phyloP scores from a whole-genome alignment of 2,329 filamentous ascomycete genomes.

The Endothia cerciana region DNA sequence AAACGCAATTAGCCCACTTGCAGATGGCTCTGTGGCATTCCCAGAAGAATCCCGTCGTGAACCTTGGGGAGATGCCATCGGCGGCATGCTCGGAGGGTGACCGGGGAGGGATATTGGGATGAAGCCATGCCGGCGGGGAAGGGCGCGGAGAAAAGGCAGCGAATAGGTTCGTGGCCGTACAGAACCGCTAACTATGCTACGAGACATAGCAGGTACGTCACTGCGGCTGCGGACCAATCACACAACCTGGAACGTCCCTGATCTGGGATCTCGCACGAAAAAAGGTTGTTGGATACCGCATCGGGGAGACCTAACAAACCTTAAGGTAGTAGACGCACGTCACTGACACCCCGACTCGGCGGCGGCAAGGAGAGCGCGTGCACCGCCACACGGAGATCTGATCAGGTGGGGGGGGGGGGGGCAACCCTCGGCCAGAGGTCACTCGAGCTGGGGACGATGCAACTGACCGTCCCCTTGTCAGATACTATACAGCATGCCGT shows the following conservation, averaged over 20 bases:
- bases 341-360: neutral
- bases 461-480: slow-evolving; percentile 9
- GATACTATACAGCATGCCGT: too few relatives aligned
- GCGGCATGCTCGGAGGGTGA: too few relatives aligned
- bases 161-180: slow-evolving; percentile 8
- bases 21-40: too few relatives aligned
- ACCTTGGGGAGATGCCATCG: too few relatives aligned
- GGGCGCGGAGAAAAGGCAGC: slow-evolving; percentile 9
- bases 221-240: neutral
- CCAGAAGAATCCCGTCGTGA: too few relatives aligned
- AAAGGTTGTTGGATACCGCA: neutral
- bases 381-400: slow-evolving; percentile 25
- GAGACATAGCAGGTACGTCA: slow-evolving; percentile 24
- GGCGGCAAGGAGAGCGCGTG: slow-evolving; percentile 7
- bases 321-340: slow-evolving; percentile 4
- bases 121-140: too few relatives aligned
- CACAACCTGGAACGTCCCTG: neutral
- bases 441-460: slow-evolving; percentile 11
- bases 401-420: too few relatives aligned
- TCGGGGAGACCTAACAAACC: neutral
- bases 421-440: neutral
- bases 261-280: neutral
- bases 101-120: too few relatives aligned
- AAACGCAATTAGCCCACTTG: too few relatives aligned
- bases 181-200: slow-evolving; percentile 7